Percentiles rank a stretch among this genome's conserved stretches.
Conservation (phyloP, 1,284 basidiomycete species). For the Ceratobasidium sp. region DNA sequence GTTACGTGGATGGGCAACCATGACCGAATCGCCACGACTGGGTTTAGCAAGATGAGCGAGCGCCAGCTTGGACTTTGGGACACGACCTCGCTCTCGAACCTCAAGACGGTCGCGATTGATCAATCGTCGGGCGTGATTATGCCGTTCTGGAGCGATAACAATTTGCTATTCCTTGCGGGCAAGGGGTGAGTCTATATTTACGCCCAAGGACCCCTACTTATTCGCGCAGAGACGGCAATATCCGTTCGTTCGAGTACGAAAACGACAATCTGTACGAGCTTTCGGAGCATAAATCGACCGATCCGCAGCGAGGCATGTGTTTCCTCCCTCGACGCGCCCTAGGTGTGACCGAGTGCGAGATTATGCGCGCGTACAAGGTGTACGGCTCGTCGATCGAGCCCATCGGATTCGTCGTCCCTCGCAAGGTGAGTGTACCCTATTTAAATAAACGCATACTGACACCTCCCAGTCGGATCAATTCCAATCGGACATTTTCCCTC, state of each 20-base stretch:
- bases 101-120: conserved; percentile 82
- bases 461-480: conserved; percentile 75
- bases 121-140: conserved; percentile 92
- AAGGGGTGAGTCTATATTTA: conserved; percentile 62
- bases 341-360: conserved; percentile 90
- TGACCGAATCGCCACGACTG: conserved; percentile 90
- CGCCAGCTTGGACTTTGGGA: conserved; percentile 91
- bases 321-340: conserved; percentile 92
- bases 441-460: background rate
- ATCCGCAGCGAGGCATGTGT: conserved; percentile 95
- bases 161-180: conserved; percentile 90
- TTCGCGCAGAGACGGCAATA: conserved; percentile 79
- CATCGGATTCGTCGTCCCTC: conserved; percentile 91
- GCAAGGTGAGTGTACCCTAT: conserved; percentile 63
- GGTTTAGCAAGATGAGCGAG: conserved; percentile 95
- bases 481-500: conserved; percentile 95
- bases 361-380: conserved; percentile 94
- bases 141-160: conserved; percentile 97
- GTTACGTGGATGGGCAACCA: conserved; percentile 91
- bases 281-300: conserved; percentile 86
- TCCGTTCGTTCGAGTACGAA: conserved; percentile 95
- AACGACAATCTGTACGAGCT: conserved; percentile 81
- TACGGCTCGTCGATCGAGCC: conserved; percentile 79
- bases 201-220: conserved; percentile 42
- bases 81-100: conserved; percentile 68